phyloP scores from a whole-genome alignment of 495 filamentous ascomycete species.

The Penicillium cosmopolitanum region DNA sequence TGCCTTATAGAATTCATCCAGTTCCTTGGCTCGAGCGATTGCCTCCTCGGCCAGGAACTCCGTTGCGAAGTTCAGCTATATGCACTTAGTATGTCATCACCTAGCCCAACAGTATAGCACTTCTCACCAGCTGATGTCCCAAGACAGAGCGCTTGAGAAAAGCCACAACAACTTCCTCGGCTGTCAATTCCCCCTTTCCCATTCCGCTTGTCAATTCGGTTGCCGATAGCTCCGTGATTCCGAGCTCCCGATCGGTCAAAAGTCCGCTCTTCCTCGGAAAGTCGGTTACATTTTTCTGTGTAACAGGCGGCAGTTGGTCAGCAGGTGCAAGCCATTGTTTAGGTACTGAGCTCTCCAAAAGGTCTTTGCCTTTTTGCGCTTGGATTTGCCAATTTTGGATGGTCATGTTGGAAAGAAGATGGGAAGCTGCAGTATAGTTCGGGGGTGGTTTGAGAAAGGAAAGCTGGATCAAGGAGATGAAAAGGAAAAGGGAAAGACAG shows the following conservation, averaged over 20 bases:
- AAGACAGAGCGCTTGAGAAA: conserved; percentile 66
- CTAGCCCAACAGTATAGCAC: background rate
- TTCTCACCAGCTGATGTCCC: conserved; percentile 59
- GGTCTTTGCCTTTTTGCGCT: conserved; percentile 40
- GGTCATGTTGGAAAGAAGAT: conserved; percentile 26
- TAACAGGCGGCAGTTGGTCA: conserved; percentile 32
- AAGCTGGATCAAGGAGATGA: background rate
- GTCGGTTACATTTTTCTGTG: conserved; percentile 43
- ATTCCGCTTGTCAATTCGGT: conserved; percentile 57
- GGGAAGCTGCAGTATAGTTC: background rate
- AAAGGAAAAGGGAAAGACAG: background rate
- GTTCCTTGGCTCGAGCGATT: conserved; percentile 57
- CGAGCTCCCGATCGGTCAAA: conserved; percentile 54
- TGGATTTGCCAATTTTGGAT: conserved; percentile 33
- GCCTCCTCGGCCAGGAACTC: conserved; percentile 69
- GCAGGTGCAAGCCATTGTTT: conserved; percentile 43
- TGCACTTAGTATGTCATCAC: background rate
- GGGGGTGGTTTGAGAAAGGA: background rate
- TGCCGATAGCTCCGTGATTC: conserved; percentile 61
- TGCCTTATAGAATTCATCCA: conserved; percentile 54
- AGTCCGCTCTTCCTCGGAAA: conserved; percentile 51
- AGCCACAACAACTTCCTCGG: conserved; percentile 59
- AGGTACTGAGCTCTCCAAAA: conserved; percentile 40
- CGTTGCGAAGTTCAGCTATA: conserved; percentile 62
- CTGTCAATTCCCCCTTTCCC: conserved; percentile 48